Evolutionary conservation across 345 rosid genomes (phyloP), one percentile per base, ranked within the genome.

Genomic region (Arabis hirsuta): DNA sequence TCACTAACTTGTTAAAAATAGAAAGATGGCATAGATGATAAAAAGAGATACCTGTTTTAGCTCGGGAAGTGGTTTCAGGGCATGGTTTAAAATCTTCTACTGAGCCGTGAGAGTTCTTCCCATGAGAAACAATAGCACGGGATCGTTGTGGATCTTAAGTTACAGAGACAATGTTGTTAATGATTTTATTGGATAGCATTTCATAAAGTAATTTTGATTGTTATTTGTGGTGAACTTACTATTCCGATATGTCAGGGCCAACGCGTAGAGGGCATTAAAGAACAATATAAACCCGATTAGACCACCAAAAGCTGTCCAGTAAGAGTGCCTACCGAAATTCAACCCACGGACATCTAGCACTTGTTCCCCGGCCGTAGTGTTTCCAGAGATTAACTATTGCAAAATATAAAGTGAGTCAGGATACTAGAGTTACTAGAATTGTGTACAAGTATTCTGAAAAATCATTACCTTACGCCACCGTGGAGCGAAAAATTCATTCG

Each of bases 401-500:
- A 34, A 19, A 61, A 5, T 19, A 26, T 44, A 36, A 41, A 46
- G 41, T 1, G 3, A 9, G 52, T 75, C 47, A 72, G 48, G 48
- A 43, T n/a, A 45, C 59, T 45, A 32, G 43, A 51, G 19, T 46
- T 24, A n/a, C 69, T 48, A 26, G 38, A 45, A 27, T 12, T 10
- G 20, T 26, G 42, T 51, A 41, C 58, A 48, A 61, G 52, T 44
- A 32, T 9, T 64, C 38, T n/a, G 24, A 60, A 50, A 27, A 3
- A 58, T 22, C 39, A 43, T 45, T 70, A 81, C 83, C 84, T 84
- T 73, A 74, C 82, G 60, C 96, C 94, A 90, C n/a, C 91, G 84
- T 36, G 88, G 85, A 29, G 90, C 81, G 7, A 73, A 79, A 67
- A 90, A 85, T 65, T 90, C 94, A 58, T 88, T 90, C 14, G 86